phyloP scores from a whole-genome alignment of 371 early-diverging fungal species.

The Ecytonucleospora hepatopenaei region DNA sequence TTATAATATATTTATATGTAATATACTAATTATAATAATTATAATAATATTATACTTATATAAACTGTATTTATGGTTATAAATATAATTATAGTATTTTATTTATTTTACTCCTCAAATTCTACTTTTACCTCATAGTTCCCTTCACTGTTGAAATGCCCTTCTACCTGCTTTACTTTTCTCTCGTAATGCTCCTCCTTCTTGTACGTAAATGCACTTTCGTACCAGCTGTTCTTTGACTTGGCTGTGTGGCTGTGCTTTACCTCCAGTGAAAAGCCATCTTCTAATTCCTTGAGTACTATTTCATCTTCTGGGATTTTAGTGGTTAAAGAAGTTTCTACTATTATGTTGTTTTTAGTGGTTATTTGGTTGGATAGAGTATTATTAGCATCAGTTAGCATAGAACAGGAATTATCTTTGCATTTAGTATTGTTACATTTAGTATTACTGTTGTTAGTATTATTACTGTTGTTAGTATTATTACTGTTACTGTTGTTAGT shows the following conservation, averaged over 20 bases:
- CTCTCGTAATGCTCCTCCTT: slow-evolving; percentile 11
- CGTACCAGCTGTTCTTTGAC: neutral
- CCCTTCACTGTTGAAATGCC: slow-evolving; percentile 12
- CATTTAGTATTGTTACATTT: neutral
- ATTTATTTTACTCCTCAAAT: slow-evolving; percentile 12
- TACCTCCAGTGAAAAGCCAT: slow-evolving; percentile 7
- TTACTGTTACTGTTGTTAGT: neutral
- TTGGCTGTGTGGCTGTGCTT: slow-evolving; percentile 1
- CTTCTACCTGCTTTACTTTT: slow-evolving; percentile 7
- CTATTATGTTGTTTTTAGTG: neutral
- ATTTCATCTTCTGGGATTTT: slow-evolving; percentile 15
- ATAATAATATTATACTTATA: neutral
- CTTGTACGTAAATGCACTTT: neutral
- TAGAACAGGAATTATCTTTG: neutral
- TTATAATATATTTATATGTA: neutral
- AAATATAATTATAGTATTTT: neutral
- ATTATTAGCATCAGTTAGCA: neutral
- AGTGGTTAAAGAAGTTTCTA: slow-evolving; percentile 7
- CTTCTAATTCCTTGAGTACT: neutral
- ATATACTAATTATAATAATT: neutral
- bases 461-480: neutral
- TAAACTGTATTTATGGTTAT: neutral
- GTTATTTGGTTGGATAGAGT: neutral
- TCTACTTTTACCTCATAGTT: slow-evolving; percentile 22
- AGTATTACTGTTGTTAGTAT: neutral